These are phyloP conservation scores for Dendrocalamus sinicus DNA, from an alignment of 176 grass and related monocot species.

Conservation along the genomic window DNA sequence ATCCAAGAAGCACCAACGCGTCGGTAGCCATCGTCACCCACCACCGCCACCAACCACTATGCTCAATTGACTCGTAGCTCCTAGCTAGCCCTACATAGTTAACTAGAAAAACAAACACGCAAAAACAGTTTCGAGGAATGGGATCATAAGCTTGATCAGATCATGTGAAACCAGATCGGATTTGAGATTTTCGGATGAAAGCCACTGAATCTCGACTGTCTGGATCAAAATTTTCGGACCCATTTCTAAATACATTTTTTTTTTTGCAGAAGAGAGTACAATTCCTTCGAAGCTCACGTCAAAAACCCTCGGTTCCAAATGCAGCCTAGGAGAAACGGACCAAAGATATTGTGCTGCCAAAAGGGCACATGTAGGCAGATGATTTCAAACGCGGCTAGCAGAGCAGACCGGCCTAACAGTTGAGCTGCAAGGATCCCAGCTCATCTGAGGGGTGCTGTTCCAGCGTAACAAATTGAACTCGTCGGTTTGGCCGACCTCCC, in stretches of 20 bases:
- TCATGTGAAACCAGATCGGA: not conserved
- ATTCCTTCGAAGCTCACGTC: not conserved
- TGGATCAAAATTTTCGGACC: not conserved
- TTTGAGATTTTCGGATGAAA: not conserved
- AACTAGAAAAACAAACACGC: not conserved
- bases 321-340: not conserved
- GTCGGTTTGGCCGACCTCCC: not conserved
- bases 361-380: not conserved
- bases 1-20: conserved; percentile 27
- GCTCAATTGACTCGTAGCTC: conserved; percentile 25
- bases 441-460: not conserved
- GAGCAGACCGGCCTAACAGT: conserved; percentile 35
- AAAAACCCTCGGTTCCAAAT: not conserved
- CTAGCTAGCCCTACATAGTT: not conserved
- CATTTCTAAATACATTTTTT: not conserved
- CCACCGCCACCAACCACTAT: conserved; percentile 46
- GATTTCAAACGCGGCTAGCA: not conserved
- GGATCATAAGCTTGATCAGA: not conserved
- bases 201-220: not conserved
- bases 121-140: not conserved
- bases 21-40: conserved; percentile 45
- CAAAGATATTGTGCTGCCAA: not conserved
- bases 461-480: not conserved
- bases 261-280: not conserved
- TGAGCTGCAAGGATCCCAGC: not conserved